Evolutionary conservation across 768 basidiomycete genomes (phyloP), one percentile per base, ranked within the genome.

Genomic region (Mycena galopus): DNA sequence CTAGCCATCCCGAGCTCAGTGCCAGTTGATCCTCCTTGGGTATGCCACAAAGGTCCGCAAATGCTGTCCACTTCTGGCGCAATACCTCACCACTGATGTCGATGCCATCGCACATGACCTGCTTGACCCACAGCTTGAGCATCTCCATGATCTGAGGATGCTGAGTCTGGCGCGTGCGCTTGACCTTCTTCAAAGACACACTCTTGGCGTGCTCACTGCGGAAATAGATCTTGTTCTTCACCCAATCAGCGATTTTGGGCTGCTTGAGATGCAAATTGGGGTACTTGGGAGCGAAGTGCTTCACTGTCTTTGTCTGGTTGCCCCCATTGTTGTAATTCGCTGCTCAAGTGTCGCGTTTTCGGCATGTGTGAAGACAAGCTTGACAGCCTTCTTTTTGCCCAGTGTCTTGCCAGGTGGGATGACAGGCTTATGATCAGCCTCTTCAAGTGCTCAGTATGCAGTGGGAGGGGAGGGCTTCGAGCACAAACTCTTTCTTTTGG

Each of bases 1-100:
- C 71, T 57, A 84, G 62, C 82, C 83, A 87, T 5, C 84, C 83
- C 30, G 82, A 66, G 53, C 82, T 85, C 17, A 86, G 68, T 1
- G 61, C 77, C 8, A 86, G 70, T 2, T 74, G 35, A 7, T 85
- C 79, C 12, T 86, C 81, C 4, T 78, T 51, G 0, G 81, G 82
- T 35, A 86, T 66, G 0, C 79, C 75, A 44, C 47, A 76, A 27
- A 80, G 69, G 5, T 83, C 77, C 11, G 82, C 82, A 81, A 86
- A 86, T 7, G 3, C 0, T 4, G 16, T 76, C 79, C 81, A 84
- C 73, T 86, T 85, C 35, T 81, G 75, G 0, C 60, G 50, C 50
- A 86, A 71, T 16, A 84, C 79, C n/a, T 80, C 80, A 0, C 83
- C 81, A 35, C 77, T 86, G 21, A 87, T 32, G 0, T 77, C 21